Evolutionary conservation across 371 early-diverging fungal genomes (phyloP), one percentile per base, ranked within the genome.

Genomic region (Apophysomyces variabilis): DNA sequence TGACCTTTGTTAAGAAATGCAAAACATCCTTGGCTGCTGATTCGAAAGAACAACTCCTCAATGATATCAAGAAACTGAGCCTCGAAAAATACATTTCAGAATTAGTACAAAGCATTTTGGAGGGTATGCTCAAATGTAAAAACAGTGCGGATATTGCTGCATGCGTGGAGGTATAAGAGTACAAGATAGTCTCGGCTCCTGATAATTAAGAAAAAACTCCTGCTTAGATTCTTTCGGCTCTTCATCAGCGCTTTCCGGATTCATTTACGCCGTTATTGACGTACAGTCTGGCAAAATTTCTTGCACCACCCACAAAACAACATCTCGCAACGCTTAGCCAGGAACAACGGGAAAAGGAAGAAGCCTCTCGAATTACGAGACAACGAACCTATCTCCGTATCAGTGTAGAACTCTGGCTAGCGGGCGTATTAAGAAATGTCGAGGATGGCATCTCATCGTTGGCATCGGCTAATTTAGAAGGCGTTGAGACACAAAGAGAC

Each of bases 11-110:
- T 61, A 94, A 95, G 71, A 96, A 95, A 74, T 92, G 96, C 75
- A 92, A 92, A 66, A 82, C 94, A 0, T 86, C 88, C 32, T 77
- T 98, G 62, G 90, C 92, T 18, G 87, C 90, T 13, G 96, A 96
- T 61, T 86, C 86, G 38, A 70, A 81, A 0, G 73, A 83, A 4
- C 85, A 90, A 62, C 76, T 97, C 6, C 74, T 92, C 41, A 91
- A 93, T 57, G 99, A 98, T 71, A 85, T 97, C 39, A 83, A 86
- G 37, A 83, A 90, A 44, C 84, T 99, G 35, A 93, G 91, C 65
- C 86, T 98, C n/a, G 98, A 96, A 72, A 99, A 98, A 73, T 99
- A 97, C 75, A 86, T 97, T 66, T 89, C 91, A 38, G 99, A 99
- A 85, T 86, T 96, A 18, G 95, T 92, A 4, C 81, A 89, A 2